Evolutionary conservation across 1,139 yeast species (phyloP).

Genomic region (Saccharomycopsis phalli): DNA sequence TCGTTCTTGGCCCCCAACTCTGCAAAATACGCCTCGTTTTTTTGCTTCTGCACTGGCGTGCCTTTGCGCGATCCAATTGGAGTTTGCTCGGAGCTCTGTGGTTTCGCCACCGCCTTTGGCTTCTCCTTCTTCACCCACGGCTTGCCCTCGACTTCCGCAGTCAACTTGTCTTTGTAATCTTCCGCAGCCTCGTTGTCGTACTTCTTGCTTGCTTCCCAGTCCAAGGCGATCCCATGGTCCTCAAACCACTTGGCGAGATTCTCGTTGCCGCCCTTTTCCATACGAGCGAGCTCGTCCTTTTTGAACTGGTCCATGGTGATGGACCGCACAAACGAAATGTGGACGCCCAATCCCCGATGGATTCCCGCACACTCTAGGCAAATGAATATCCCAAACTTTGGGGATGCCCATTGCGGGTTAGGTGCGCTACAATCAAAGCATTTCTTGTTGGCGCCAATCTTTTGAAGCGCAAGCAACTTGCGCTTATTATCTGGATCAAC

Average conservation of each 20-base stretch:
- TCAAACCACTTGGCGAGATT: constrained; percentile 61
- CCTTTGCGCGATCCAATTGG: constrained; percentile 37
- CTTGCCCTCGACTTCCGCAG: constrained; percentile 66
- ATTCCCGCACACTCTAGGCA: constrained; percentile 97
- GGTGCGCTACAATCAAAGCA: constrained; percentile 95
- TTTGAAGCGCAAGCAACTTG: constrained; percentile 70
- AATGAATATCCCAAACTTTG: constrained; percentile 91
- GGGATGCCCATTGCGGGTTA: constrained; percentile 99
- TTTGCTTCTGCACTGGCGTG: constrained; percentile 35
- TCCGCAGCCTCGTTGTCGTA: constrained; percentile 89
- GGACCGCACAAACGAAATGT: constrained; percentile 90
- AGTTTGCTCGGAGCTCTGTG: constrained; percentile 26
- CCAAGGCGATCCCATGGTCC: constrained; percentile 62
- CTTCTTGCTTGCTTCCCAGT: constrained; percentile 59
- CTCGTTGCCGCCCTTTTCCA: constrained; percentile 94
- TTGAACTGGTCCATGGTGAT: constrained; percentile 97
- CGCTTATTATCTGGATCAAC: constrained; percentile 88
- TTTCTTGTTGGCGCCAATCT: constrained; percentile 71
- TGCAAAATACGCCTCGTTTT: constrained; percentile 78
- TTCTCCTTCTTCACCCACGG: constrained; percentile 56
- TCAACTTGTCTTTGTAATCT: constrained; percentile 78
- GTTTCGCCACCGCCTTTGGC: not conserved
- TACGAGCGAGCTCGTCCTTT: constrained; percentile 76
- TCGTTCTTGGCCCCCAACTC: constrained; percentile 67
- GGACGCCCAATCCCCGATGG: constrained; percentile 95